Percentiles rank a stretch among this genome's conserved stretches.
Evolutionary conservation across 2,329 filamentous ascomycete genomes (phyloP).

Genomic region (Periconia digitata): DNA sequence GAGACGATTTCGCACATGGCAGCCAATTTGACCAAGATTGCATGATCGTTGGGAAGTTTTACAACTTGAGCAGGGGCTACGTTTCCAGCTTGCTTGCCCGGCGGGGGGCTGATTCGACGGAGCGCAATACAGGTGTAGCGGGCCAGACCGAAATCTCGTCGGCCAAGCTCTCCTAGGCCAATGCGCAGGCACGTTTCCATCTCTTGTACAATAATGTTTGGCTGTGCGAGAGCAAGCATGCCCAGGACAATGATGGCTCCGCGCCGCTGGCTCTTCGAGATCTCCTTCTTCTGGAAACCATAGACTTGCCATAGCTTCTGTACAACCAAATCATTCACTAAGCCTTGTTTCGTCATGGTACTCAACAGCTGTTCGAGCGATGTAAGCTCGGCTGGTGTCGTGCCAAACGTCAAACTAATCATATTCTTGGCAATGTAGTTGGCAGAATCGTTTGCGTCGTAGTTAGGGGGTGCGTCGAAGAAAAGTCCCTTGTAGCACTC

Average conservation of each 20-base stretch:
- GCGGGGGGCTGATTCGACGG: slow-evolving; percentile 77
- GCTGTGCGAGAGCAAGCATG: slow-evolving; percentile 91
- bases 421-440: slow-evolving; percentile 98
- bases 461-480: slow-evolving; percentile 90
- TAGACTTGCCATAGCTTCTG: slow-evolving; percentile 98
- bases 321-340: slow-evolving; percentile 82
- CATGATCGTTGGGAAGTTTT: slow-evolving; percentile 88
- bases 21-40: slow-evolving; percentile 77
- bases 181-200: slow-evolving; percentile 94
- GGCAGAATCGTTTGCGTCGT: slow-evolving; percentile 84
- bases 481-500: slow-evolving; percentile 96
- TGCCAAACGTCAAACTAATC: slow-evolving; percentile 97
- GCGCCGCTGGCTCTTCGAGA: slow-evolving; percentile 85
- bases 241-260: slow-evolving; percentile 95
- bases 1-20: slow-evolving; percentile 83
- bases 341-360: slow-evolving; percentile 95
- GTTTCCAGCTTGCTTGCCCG: slow-evolving; percentile 66
- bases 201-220: slow-evolving; percentile 90
- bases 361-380: slow-evolving; percentile 92
- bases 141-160: slow-evolving; percentile 81
- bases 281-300: slow-evolving; percentile 83
- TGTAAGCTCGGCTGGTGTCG: slow-evolving; percentile 90
- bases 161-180: slow-evolving; percentile 78
- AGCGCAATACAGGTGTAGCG: slow-evolving; percentile 96
- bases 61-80: slow-evolving; percentile 61